Evolutionary conservation across 768 basidiomycete genomes (phyloP).

Genomic region (Russula sp.): DNA sequence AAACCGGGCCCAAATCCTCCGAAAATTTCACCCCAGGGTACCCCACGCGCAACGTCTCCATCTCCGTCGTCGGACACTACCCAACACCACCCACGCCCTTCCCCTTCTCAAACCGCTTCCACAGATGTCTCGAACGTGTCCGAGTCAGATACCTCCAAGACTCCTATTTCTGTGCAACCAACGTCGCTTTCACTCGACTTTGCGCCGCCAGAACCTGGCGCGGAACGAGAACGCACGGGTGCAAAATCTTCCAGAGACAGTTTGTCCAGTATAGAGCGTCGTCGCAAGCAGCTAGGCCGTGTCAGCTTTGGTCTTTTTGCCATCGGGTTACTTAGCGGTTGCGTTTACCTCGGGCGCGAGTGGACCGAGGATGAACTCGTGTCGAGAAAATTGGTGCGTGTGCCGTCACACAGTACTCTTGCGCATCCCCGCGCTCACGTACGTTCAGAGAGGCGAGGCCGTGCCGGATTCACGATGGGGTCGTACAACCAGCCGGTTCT

Average conservation of each 20-base stretch:
- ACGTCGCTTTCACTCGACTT: conserved; percentile 46
- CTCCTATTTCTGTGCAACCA: conserved; percentile 35
- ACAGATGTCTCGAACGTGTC: not conserved
- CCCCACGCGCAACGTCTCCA: not conserved
- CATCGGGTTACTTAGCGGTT: conserved; percentile 50
- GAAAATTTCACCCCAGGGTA: not conserved
- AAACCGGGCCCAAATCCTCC: not conserved
- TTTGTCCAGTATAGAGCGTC: conserved; percentile 72
- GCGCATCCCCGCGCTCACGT: not conserved
- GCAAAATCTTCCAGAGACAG: conserved; percentile 74
- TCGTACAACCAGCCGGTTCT: conserved; percentile 56
- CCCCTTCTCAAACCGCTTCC: conserved; percentile 5
- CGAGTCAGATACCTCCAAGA: not conserved
- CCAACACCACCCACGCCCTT: not conserved
- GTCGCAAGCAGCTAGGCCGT: conserved; percentile 51
- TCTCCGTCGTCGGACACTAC: not conserved
- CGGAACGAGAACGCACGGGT: conserved; percentile 54
- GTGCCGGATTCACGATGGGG: conserved; percentile 59
- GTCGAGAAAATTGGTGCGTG: conserved; percentile 53
- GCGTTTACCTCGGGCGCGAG: conserved; percentile 66
- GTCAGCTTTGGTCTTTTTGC: conserved; percentile 48
- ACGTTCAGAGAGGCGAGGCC: conserved; percentile 47
- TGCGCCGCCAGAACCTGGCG: conserved; percentile 37
- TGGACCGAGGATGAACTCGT: conserved; percentile 73
- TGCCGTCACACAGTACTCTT: not conserved